Evolutionary conservation across 2,329 filamentous ascomycete species (phyloP).

Genomic region (Metarhizium sp.): DNA sequence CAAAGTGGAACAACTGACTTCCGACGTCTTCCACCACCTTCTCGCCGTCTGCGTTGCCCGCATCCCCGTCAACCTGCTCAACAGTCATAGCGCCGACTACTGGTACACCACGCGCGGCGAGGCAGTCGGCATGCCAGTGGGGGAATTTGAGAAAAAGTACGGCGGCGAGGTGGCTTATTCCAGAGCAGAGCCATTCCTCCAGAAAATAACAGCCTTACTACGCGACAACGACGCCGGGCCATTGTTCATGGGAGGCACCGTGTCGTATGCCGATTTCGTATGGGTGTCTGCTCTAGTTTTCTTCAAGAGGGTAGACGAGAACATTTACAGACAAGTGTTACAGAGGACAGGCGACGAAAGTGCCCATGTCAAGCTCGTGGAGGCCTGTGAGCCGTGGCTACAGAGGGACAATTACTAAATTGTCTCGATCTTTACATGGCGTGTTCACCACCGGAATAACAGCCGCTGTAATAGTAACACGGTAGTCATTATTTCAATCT

Average conservation of each 20-base stretch:
- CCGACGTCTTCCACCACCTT: constrained; percentile 21
- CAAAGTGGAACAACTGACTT: constrained; percentile 33
- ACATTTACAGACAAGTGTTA: constrained; percentile 24
- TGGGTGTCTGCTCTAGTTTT: constrained; percentile 39
- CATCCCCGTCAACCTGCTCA: constrained; percentile 43
- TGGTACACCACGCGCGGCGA: constrained; percentile 44
- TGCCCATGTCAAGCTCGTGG: constrained; percentile 29
- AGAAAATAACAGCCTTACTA: constrained; percentile 19
- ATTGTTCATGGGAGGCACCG: constrained; percentile 37
- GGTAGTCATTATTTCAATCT: background rate
- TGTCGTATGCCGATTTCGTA: constrained; percentile 49
- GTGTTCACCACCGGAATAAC: background rate
- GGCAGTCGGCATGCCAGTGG: constrained; percentile 41
- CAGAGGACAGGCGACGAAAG: constrained; percentile 15
- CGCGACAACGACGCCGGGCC: constrained; percentile 47
- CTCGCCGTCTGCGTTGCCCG: constrained; percentile 33
- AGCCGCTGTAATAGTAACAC: too few relatives aligned
- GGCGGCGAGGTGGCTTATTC: constrained; percentile 42
- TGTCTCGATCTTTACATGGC: too few relatives aligned
- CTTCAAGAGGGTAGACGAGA: constrained; percentile 22
- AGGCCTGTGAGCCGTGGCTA: constrained; percentile 30
- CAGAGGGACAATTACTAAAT: constrained; percentile 27
- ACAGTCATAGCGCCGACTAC: constrained; percentile 39
- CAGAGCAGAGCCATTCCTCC: constrained; percentile 23
- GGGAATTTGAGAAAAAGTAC: constrained; percentile 35